Conservation (phyloP, 768 basidiomycete genomes). For the Termitomyces sp. region DNA sequence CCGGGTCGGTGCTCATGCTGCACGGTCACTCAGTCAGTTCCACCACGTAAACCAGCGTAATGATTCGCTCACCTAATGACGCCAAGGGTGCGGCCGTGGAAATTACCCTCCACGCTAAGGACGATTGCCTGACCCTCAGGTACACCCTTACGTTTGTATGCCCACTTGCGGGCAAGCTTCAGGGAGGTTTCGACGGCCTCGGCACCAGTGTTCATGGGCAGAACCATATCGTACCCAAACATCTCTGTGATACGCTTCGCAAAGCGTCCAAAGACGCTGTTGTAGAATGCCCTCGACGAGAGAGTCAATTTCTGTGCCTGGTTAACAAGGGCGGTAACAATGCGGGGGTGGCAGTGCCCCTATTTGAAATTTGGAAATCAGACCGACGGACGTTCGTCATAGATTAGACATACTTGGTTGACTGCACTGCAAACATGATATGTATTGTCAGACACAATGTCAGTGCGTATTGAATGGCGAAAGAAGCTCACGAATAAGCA, state of each 20-base stretch:
- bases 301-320: constrained; percentile 91
- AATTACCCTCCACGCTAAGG: constrained; percentile 83
- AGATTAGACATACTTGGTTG: constrained; percentile 60
- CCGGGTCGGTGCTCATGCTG: constrained; percentile 94
- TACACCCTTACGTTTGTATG: constrained; percentile 82
- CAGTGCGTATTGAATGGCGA: neutral
- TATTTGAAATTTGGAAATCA: constrained; percentile 18
- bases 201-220: constrained; percentile 99
- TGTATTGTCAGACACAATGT: constrained; percentile 4
- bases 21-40: constrained; percentile 9
- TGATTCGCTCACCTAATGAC: constrained; percentile 61
- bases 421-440: constrained; percentile 54
- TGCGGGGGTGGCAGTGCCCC: constrained; percentile 91
- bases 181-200: constrained; percentile 98
- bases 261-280: constrained; percentile 85
- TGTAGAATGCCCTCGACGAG: constrained; percentile 95
- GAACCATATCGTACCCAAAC: constrained; percentile 92
- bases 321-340: constrained; percentile 72
- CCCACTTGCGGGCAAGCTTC: constrained; percentile 97
- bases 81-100: constrained; percentile 91
- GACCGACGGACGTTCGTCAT: neutral
- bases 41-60: neutral
- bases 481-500: constrained; percentile 80
- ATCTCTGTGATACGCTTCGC: constrained; percentile 77
- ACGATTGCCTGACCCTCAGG: constrained; percentile 80